Evolutionary conservation across 176 grass and related monocot genomes (phyloP).

Genomic region (Cocos nucifera): DNA sequence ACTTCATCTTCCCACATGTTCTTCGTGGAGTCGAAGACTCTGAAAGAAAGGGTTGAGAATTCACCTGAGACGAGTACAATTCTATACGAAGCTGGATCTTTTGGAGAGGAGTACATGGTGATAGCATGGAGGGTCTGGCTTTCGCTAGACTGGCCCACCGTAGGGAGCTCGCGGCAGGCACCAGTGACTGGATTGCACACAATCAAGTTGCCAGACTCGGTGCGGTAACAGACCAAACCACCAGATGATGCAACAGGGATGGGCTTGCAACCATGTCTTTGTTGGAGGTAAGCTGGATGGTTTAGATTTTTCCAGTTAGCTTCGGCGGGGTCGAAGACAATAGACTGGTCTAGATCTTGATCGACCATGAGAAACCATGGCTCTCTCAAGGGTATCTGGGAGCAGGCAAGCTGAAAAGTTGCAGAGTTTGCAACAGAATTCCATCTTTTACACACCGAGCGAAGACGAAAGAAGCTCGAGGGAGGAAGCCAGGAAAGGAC

Average conservation of each 20-base stretch:
- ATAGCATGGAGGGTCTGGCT: slow-evolving; percentile 39
- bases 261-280: slow-evolving; percentile 8
- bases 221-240: slow-evolving; percentile 55
- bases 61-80: slow-evolving; percentile 57
- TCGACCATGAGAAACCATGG: slow-evolving; percentile 87
- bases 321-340: slow-evolving; percentile 24
- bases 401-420: slow-evolving; percentile 60
- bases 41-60: slow-evolving; percentile 40
- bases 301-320: slow-evolving; percentile 21
- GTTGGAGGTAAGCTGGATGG: slow-evolving; percentile 3
- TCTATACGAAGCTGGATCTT: slow-evolving; percentile 25
- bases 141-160: background rate
- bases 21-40: slow-evolving; percentile 39
- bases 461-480: slow-evolving; percentile 61
- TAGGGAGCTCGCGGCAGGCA: slow-evolving; percentile 41
- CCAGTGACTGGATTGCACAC: slow-evolving; percentile 71
- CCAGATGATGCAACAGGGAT: slow-evolving; percentile 63
- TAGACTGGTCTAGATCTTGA: slow-evolving; percentile 5
- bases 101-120: slow-evolving; percentile 40
- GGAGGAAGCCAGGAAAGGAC: slow-evolving; percentile 64
- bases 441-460: slow-evolving; percentile 55
- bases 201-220: slow-evolving; percentile 27
- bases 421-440: slow-evolving; percentile 31
- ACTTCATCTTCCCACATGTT: slow-evolving; percentile 40
- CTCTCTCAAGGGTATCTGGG: slow-evolving; percentile 28